Evolutionary conservation across 2,329 filamentous ascomycete species (phyloP), one percentile per base, ranked within the genome.

Genomic region (Rutstroemia sp.): DNA sequence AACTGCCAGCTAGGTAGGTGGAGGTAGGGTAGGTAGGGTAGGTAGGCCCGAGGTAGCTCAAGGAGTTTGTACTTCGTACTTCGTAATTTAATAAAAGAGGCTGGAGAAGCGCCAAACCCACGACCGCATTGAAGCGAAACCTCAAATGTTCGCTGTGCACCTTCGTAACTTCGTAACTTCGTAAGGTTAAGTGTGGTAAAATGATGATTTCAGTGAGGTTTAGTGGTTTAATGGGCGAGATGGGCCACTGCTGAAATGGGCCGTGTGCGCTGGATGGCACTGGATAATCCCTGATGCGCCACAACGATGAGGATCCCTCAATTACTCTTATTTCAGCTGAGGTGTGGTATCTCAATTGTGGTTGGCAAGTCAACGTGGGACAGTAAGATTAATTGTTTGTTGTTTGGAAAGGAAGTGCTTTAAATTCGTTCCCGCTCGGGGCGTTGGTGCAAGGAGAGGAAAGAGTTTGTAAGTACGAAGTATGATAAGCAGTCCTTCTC

Each of bases 21-120:
- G 51, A 47, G 27, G 44, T 48, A 21, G 34, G 14, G n/a, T 30
- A 49, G 42, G 30, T 48, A 21, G 39, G 39, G 12, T n/a, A 23
- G 18, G 18, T 38, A 19, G 21, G 21, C 5, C 38, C 25, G 34
- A 42, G 25, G 18, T 19, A 34, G 30, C 34, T 45, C n/a, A 30
- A 41, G 25, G 25, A 27, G 6, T 27, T 27, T 8, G 25, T 27
- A 27, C 25, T 7, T 23, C 5, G 25, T 27, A 27, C 25, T 7
- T 23, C 5, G 14, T 46, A 54, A 16, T 54, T 54, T 54, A 54
- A 54, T 49, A 27, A 38, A 54, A 49, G 52, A 54, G 52, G 52
- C 52, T 54, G 52, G 52, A 54, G 44, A 49, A 53, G 52, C 21
- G 44, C 21, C 45, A 41, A 49, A 54, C 30, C 9, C 9, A 34